A percentile compares a stretch with the other conserved stretches of the same genome.
phyloP scores from a whole-genome alignment of 1,284 basidiomycete genomes.

The Cryptococcus sp. region DNA sequence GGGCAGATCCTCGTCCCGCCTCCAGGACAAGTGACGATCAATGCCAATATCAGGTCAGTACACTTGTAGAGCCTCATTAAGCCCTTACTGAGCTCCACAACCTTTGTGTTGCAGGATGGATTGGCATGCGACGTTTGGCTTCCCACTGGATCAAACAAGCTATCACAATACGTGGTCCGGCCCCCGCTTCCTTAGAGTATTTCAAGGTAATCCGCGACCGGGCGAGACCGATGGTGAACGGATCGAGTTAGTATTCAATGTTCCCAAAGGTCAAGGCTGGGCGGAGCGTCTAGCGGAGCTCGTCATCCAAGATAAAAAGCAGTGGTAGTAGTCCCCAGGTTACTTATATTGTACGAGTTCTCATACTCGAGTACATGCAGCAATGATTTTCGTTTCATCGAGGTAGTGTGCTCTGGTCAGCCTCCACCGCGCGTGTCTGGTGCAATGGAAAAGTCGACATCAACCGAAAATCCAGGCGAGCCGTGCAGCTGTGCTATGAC shows the following conservation, averaged over 20 bases:
- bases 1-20: conserved; percentile 24
- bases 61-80: not conserved
- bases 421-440: conserved; percentile 2
- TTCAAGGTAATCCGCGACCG: conserved; percentile 26
- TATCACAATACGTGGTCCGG: conserved; percentile 28
- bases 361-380: no score
- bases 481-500: no score
- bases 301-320: not conserved
- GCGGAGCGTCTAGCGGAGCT: not conserved
- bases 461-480: no score
- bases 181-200: conserved; percentile 29
- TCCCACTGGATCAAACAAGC: conserved; percentile 8
- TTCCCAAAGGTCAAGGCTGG: conserved; percentile 1
- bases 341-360: not conserved
- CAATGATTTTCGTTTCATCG: not conserved
- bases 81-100: not conserved
- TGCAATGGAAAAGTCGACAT: not conserved
- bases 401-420: not conserved
- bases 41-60: conserved; percentile 32
- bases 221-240: conserved; percentile 4
- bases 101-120: conserved; percentile 8
- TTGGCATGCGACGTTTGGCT: conserved; percentile 33
- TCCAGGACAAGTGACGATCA: conserved; percentile 22
- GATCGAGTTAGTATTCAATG: conserved; percentile 10
- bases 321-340: not conserved